Percentiles rank a stretch among this genome's conserved stretches.
These are phyloP conservation scores for Atalantia buxifolia DNA, from an alignment of 345 rosid species.

Conservation along the genomic window DNA sequence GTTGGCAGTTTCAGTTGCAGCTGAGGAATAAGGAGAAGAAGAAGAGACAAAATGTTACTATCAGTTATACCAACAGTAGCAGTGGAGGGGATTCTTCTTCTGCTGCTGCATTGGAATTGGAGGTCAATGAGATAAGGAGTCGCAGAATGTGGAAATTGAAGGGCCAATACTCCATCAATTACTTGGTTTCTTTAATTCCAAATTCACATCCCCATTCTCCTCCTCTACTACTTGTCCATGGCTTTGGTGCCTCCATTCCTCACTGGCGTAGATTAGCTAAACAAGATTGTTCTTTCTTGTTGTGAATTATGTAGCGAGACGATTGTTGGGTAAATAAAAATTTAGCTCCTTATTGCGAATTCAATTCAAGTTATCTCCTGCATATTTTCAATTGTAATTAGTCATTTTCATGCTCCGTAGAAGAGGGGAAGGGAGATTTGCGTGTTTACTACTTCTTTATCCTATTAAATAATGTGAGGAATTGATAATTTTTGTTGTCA, in stretches of 20 bases:
- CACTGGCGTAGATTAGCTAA: constrained; percentile 72
- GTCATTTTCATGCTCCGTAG: neutral
- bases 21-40: neutral
- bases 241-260: constrained; percentile 91
- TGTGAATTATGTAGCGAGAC: neutral
- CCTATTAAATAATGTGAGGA: neutral
- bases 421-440: neutral
- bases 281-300: neutral
- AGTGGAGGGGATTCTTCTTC: neutral
- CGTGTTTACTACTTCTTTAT: neutral
- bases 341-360: too few relatives aligned
- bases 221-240: constrained; percentile 77
- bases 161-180: constrained; percentile 65
- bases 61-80: neutral
- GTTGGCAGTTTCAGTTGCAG: neutral
- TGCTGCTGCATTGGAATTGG: constrained; percentile 17
- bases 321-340: neutral
- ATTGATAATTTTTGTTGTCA: neutral
- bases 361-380: neutral
- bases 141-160: constrained; percentile 69
- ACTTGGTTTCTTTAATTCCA: constrained; percentile 48
- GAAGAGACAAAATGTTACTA: neutral
- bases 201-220: constrained; percentile 36
- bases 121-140: constrained; percentile 42
- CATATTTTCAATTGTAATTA: neutral